phyloP scores from a whole-genome alignment of 2,329 filamentous ascomycete genomes.

The Colletotrichum neosansevieriae region DNA sequence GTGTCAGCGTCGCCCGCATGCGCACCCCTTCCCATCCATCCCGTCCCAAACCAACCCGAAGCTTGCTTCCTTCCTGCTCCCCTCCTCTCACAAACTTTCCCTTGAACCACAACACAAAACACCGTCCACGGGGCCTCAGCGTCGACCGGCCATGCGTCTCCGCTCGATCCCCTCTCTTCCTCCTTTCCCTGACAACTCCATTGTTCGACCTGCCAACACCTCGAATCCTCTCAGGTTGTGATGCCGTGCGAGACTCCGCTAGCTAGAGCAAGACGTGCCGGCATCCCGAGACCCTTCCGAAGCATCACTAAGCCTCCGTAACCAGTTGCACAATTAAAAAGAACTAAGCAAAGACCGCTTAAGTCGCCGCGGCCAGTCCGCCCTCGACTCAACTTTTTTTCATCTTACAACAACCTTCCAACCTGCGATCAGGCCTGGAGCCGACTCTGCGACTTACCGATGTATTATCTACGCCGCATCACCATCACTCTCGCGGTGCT shows the following conservation, averaged over 20 bases:
- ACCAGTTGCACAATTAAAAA: conserved; percentile 1
- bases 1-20: conserved; percentile 14
- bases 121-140: conserved; percentile 37
- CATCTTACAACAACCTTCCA: neutral
- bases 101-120: conserved; percentile 33
- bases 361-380: conserved; percentile 20
- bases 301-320: conserved; percentile 37
- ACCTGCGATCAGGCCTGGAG: conserved; percentile 32
- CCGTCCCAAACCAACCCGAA: conserved; percentile 33
- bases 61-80: conserved; percentile 32
- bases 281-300: conserved; percentile 37
- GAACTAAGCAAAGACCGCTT: conserved; percentile 5
- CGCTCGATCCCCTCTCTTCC: conserved; percentile 28
- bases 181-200: conserved; percentile 5
- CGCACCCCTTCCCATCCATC: conserved; percentile 13
- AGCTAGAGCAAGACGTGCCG: conserved; percentile 35
- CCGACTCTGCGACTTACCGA: conserved; percentile 43
- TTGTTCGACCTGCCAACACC: conserved; percentile 1
- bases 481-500: conserved; percentile 55
- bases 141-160: conserved; percentile 31
- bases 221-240: conserved; percentile 11
- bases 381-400: neutral
- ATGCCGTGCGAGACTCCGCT: conserved; percentile 36
- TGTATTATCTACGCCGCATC: conserved; percentile 62
- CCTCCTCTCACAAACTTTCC: conserved; percentile 31